Base-by-base conservation (phyloP, 345 rosid genomes). In the Citrus inodora region DNA sequence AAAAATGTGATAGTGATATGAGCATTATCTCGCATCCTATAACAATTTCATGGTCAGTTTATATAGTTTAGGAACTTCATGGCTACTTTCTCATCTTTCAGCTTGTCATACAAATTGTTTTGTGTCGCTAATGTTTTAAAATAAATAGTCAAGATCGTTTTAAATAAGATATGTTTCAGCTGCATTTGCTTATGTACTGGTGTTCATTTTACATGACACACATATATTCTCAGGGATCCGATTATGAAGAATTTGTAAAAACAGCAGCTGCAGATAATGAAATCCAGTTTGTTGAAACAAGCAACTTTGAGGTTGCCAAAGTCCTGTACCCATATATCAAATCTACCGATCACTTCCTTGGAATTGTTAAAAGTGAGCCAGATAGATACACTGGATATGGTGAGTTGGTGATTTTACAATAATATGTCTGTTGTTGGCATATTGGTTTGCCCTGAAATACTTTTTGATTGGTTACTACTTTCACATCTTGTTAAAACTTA, bases 291-390 rank as follows among this genome's bases (percentile, higher is more conserved):
- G 87, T 82, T 9, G 93, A 87, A 88, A 84, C 87, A 32, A 83
- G 79, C 82, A 85, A 78, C 77, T 59, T 56, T 60, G 81, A 76
- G 66, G 84, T 84, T 59, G 98, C 93, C 40, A 86, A 80, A 80
- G 80, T 81, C 84, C 90, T 94, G 25, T 90, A 82, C 85, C 97
- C 94, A 32, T 84, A 89, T 59, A 33, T 84, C 76, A 87, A 80
- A 72, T 60, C 80, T 63, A 27, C 76, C 1, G 53, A 84, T 46
- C 62, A 67, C 74, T 94, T 89, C 79, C 75, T 93, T 51, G 98
- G 97, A 63, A 70, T 94, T 76, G 95, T 94, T 79, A 93, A 93
- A 88, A 88, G 85, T 76, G 98, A 93, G 72, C 94, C 95, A 4
- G 98, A 93, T 80, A 87, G 82, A 79, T 92, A 90, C 81, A 88